phyloP scores from a whole-genome alignment of 352 stramenopile species.

The Phytopythium cucurbitacearum region DNA sequence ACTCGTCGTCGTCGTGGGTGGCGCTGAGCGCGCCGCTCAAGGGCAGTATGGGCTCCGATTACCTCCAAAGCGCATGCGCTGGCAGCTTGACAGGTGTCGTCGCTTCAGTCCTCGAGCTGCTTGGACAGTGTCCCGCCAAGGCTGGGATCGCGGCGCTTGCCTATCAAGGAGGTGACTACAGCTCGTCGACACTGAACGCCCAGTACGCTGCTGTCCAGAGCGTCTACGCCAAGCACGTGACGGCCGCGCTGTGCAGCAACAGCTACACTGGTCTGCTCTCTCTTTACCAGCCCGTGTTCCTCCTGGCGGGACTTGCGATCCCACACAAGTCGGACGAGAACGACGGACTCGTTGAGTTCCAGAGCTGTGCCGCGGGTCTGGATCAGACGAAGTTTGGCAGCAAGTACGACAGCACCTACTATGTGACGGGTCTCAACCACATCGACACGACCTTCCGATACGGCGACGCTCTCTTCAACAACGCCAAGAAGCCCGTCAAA shows the following conservation, averaged over 20 bases:
- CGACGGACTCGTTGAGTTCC: constrained; percentile 34
- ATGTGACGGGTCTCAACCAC: constrained; percentile 43
- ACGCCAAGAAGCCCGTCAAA: constrained; percentile 30
- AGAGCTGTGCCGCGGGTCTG: constrained; percentile 30
- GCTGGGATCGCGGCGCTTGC: constrained; percentile 21
- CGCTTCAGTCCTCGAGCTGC: constrained; percentile 19
- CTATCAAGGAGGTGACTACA: constrained; percentile 25
- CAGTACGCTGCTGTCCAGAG: constrained; percentile 22
- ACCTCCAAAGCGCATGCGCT: constrained; percentile 25
- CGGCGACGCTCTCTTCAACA: constrained; percentile 23
- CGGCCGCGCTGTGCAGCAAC: constrained; percentile 32
- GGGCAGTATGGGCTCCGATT: constrained; percentile 26
- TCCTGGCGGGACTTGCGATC: constrained; percentile 10
- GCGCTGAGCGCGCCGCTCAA: constrained; percentile 17
- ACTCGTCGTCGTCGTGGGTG: constrained; percentile 24
- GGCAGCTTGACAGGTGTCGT: constrained; percentile 19
- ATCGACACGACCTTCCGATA: constrained; percentile 35
- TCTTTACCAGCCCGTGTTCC: constrained; percentile 16
- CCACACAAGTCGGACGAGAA: constrained; percentile 31
- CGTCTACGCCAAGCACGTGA: constrained; percentile 25
- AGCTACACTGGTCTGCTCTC: constrained; percentile 26
- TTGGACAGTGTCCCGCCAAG: constrained; percentile 39
- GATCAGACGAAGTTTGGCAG: constrained; percentile 24
- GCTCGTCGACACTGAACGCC: constrained; percentile 9
- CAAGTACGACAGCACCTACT: constrained; percentile 28